Conservation (phyloP, 805 yeast species). For the Starmerella powellii region DNA sequence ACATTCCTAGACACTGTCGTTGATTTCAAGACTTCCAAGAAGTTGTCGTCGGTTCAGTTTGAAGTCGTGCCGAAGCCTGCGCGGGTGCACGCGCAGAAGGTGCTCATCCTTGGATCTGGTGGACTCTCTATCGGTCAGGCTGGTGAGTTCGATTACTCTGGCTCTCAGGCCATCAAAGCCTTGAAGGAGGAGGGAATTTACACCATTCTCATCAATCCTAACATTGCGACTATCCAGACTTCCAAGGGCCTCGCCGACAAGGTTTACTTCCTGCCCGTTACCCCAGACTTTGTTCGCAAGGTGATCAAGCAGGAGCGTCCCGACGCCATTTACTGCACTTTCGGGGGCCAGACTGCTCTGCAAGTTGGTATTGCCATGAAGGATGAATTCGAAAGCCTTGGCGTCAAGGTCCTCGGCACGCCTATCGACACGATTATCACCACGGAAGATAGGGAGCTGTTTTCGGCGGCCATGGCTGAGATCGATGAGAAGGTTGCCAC, state of each 20-base stretch:
- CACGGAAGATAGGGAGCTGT: slow-evolving; percentile 94
- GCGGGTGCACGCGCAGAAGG: slow-evolving; percentile 69
- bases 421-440: slow-evolving; percentile 92
- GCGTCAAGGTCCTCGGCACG: slow-evolving; percentile 93
- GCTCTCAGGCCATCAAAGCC: slow-evolving; percentile 98
- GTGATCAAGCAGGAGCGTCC: slow-evolving; percentile 92
- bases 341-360: slow-evolving; percentile 98
- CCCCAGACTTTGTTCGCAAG: slow-evolving; percentile 89
- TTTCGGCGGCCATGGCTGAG: slow-evolving; percentile 88
- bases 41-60: slow-evolving; percentile 63
- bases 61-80: slow-evolving; percentile 36
- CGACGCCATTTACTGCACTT: slow-evolving; percentile 91
- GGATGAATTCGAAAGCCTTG: slow-evolving; percentile 84
- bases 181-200: slow-evolving; percentile 95
- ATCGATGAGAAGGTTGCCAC: slow-evolving; percentile 92
- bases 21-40: slow-evolving; percentile 36
- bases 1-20: slow-evolving; percentile 74
- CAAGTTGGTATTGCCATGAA: slow-evolving; percentile 91
- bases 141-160: slow-evolving; percentile 97
- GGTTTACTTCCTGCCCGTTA: slow-evolving; percentile 96
- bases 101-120: slow-evolving; percentile 91
- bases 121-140: slow-evolving; percentile 98
- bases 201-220: slow-evolving; percentile 91
- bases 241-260: slow-evolving; percentile 96
- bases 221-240: slow-evolving; percentile 96